Percentiles rank a stretch among this genome's conserved stretches.
Conservation (phyloP, 2,329 filamentous ascomycete genomes). For the Alternaria conjuncta region DNA sequence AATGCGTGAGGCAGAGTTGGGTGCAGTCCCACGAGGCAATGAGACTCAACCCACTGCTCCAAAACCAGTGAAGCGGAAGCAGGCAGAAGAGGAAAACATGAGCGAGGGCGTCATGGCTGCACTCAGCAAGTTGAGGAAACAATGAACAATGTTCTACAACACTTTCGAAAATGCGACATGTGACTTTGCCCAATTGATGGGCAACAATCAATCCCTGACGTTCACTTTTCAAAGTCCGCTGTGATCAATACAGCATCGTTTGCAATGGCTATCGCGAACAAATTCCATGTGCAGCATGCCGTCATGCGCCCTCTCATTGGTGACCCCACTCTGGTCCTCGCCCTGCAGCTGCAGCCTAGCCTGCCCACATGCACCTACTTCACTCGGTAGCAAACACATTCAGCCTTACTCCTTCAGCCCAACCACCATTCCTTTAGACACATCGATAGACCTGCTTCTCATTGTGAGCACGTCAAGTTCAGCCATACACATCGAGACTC, state of each 20-base stretch:
- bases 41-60: conserved; percentile 22
- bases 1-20: conserved; percentile 41
- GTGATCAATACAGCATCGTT: neutral
- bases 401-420: neutral
- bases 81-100: conserved; percentile 54
- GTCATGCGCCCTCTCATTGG: conserved; percentile 8
- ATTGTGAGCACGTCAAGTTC: neutral
- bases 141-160: conserved; percentile 14
- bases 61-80: conserved; percentile 45
- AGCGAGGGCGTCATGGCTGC: conserved; percentile 66
- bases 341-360: conserved; percentile 3
- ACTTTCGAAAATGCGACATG: neutral
- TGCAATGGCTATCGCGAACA: neutral
- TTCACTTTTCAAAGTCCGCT: neutral
- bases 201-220: neutral
- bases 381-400: conserved; percentile 5
- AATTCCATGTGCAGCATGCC: neutral
- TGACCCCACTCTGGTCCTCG: neutral
- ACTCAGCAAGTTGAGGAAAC: conserved; percentile 60
- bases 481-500: neutral
- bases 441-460: neutral
- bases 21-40: conserved; percentile 23
- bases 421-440: neutral
- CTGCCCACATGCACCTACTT: neutral
- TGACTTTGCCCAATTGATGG: neutral